A percentile compares a stretch with the other conserved stretches of the same genome.
Evolutionary conservation across 2,329 filamentous ascomycete genomes (phyloP).

Genomic region (Calonectria pseudoturangicola): DNA sequence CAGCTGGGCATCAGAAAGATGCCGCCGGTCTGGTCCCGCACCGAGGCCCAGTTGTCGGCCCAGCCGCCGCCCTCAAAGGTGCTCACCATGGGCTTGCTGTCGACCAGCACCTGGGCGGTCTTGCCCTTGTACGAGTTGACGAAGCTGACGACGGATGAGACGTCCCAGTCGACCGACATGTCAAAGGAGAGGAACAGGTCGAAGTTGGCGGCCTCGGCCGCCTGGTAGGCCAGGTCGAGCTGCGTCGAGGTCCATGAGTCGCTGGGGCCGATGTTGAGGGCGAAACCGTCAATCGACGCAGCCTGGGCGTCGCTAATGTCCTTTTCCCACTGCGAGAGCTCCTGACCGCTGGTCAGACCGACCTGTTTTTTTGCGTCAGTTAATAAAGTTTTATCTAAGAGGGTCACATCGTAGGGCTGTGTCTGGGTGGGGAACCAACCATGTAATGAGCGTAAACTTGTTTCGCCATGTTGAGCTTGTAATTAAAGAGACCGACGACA

Average conservation of each 20-base stretch:
- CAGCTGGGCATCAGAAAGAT: conserved; percentile 69
- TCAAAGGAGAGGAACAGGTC: conserved; percentile 66
- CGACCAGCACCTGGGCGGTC: conserved; percentile 55
- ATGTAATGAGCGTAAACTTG: conserved; percentile 58
- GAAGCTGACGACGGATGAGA: conserved; percentile 51
- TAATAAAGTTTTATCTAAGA: too few relatives aligned
- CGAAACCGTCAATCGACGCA: conserved; percentile 64
- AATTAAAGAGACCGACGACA: background rate
- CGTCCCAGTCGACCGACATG: conserved; percentile 58
- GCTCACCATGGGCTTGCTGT: conserved; percentile 65
- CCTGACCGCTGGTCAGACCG: conserved; percentile 58
- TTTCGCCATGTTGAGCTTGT: conserved; percentile 43
- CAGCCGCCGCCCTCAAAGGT: conserved; percentile 70
- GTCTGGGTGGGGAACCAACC: conserved; percentile 41
- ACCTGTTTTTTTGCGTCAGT: conserved; percentile 37
- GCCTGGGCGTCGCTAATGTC: conserved; percentile 60
- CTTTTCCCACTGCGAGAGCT: conserved; percentile 55
- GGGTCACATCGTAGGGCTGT: background rate
- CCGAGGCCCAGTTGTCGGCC: conserved; percentile 64
- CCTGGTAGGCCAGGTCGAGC: conserved; percentile 56
- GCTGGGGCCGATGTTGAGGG: conserved; percentile 62
- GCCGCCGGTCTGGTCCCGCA: conserved; percentile 58
- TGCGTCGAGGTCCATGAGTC: conserved; percentile 59
- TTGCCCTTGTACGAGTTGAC: conserved; percentile 52
- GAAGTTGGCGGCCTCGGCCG: conserved; percentile 52